A percentile compares a stretch with the other conserved stretches of the same genome.
phyloP scores from a whole-genome alignment of 352 stramenopile genomes.

The Globisporangium carolinianum region DNA sequence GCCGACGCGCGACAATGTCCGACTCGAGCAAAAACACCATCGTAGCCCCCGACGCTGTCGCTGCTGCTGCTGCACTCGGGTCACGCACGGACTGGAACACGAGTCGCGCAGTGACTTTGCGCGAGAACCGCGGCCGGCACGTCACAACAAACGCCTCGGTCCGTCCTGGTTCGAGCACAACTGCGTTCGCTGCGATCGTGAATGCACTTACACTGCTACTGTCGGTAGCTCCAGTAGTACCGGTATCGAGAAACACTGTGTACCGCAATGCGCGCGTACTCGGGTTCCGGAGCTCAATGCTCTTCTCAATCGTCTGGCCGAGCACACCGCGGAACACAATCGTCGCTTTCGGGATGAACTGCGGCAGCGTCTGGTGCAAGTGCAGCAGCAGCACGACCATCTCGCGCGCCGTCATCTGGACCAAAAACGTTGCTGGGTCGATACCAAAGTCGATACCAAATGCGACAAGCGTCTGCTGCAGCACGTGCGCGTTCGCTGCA shows the following conservation, averaged over 20 bases:
- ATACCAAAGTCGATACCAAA: slow-evolving; percentile 84
- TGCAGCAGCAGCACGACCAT: slow-evolving; percentile 86
- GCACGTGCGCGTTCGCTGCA: slow-evolving; percentile 40
- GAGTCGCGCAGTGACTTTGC: slow-evolving; percentile 77
- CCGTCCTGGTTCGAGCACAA: slow-evolving; percentile 75
- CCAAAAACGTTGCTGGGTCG: slow-evolving; percentile 37
- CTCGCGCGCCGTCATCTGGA: slow-evolving; percentile 53
- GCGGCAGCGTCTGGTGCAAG: slow-evolving; percentile 86
- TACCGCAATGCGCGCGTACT: slow-evolving; percentile 80
- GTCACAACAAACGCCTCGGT: slow-evolving; percentile 74
- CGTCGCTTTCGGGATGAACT: slow-evolving; percentile 90
- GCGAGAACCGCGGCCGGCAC: slow-evolving; percentile 79
- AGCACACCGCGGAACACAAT: slow-evolving; percentile 90
- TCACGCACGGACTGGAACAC: slow-evolving; percentile 76
- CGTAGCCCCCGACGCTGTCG: slow-evolving; percentile 33
- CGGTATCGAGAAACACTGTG: slow-evolving; percentile 80
- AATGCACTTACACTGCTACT: slow-evolving; percentile 23
- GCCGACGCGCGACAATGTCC: slow-evolving; percentile 69
- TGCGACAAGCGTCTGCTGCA: slow-evolving; percentile 53
- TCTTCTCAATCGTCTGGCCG: slow-evolving; percentile 86
- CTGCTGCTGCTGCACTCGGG: slow-evolving; percentile 18
- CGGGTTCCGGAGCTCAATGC: slow-evolving; percentile 92
- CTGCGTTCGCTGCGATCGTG: slow-evolving; percentile 55
- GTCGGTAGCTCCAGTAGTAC: not conserved
- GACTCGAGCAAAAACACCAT: slow-evolving; percentile 90